phyloP scores from a whole-genome alignment of 2,329 filamentous ascomycete genomes.

The Fusarium sp. region DNA sequence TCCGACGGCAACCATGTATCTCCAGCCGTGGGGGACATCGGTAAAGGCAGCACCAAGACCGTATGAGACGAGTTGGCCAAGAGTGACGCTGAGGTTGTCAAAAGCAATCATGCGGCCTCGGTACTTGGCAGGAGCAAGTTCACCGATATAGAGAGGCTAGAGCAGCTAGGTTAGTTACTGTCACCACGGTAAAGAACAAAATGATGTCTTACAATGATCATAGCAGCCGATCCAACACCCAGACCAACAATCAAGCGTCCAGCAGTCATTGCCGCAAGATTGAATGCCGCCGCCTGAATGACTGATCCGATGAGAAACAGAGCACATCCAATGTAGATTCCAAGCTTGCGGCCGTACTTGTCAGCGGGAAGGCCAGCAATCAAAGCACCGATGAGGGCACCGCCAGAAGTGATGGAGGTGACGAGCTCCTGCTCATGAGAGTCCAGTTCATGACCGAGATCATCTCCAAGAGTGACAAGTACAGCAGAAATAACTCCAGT shows the following conservation, averaged over 20 bases:
- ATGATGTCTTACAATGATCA: constrained; percentile 49
- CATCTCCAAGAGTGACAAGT: constrained; percentile 39
- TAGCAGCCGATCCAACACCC: constrained; percentile 60
- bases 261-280: constrained; percentile 43
- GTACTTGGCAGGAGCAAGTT: constrained; percentile 62
- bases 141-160: constrained; percentile 57
- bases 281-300: constrained; percentile 40
- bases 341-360: constrained; percentile 40
- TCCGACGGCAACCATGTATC: constrained; percentile 62
- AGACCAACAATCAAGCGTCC: constrained; percentile 60
- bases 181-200: neutral
- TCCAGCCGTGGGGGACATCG: constrained; percentile 57
- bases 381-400: constrained; percentile 42
- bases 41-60: constrained; percentile 56
- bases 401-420: constrained; percentile 62
- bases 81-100: constrained; percentile 60
- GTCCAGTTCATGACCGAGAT: constrained; percentile 53
- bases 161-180: neutral
- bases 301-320: constrained; percentile 40
- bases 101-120: constrained; percentile 62
- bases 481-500: constrained; percentile 55
- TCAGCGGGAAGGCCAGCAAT: constrained; percentile 42
- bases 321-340: constrained; percentile 40
- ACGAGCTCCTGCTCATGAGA: constrained; percentile 62
- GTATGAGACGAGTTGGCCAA: constrained; percentile 56